Evolutionary conservation across 495 filamentous ascomycete species (phyloP).

Genomic region (Penicillium nucicola): DNA sequence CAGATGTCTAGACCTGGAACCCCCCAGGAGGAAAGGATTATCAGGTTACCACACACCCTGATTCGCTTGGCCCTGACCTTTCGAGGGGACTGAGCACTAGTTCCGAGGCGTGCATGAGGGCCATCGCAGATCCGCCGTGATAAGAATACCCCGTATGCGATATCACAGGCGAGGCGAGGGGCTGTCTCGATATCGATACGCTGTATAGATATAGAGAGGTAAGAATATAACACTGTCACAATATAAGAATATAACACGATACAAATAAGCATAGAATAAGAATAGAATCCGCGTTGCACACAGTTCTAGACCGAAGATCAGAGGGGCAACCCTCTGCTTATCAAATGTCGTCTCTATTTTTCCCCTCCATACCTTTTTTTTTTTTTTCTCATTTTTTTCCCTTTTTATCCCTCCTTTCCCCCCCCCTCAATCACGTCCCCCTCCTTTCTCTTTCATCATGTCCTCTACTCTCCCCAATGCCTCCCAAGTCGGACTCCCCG

Average conservation of each 20-base stretch:
- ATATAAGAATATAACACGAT: too few relatives aligned
- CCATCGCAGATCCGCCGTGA: not conserved
- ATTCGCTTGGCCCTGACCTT: conserved; percentile 1
- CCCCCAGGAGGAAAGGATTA: not conserved
- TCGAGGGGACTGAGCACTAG: conserved; percentile 7
- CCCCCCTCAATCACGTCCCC: conserved; percentile 10
- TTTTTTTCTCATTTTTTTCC: conserved; percentile 20
- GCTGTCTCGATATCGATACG: too few relatives aligned
- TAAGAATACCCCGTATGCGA: too few relatives aligned
- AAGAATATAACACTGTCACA: too few relatives aligned
- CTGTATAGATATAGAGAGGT: too few relatives aligned
- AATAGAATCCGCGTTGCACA: too few relatives aligned
- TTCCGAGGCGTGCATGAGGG: not conserved
- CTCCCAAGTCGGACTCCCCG: conserved; percentile 48
- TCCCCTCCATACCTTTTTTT: conserved; percentile 22
- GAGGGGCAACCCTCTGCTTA: conserved; percentile 12
- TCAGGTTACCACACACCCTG: conserved; percentile 1
- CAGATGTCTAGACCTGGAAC: not conserved
- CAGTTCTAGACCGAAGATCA: not conserved
- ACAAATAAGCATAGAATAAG: too few relatives aligned
- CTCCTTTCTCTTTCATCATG: conserved; percentile 46
- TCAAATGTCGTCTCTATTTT: conserved; percentile 17
- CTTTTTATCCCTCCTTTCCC: conserved; percentile 26
- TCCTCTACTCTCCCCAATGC: conserved; percentile 51
- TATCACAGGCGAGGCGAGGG: too few relatives aligned